Conservation (phyloP, 768 basidiomycete species). For the Russula vinacea region DNA sequence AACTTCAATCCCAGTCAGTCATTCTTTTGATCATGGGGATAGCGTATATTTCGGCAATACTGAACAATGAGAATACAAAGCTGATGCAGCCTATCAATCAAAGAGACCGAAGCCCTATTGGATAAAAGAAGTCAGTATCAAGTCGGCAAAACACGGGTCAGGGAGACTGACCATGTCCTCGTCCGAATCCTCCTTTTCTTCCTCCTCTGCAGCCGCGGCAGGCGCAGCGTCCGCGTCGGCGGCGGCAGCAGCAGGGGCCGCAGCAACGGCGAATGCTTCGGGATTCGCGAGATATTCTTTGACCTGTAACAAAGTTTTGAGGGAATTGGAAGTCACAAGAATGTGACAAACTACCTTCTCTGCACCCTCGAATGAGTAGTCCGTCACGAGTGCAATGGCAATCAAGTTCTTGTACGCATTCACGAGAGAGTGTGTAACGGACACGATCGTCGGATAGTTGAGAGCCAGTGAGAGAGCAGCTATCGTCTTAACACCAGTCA, state of each 20-base stretch:
- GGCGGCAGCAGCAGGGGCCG: conserved; percentile 55
- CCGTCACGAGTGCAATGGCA: conserved; percentile 82
- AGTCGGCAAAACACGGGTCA: background rate
- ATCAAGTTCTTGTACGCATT: conserved; percentile 99
- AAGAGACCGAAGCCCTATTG: conserved; percentile 89
- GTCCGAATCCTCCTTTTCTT: conserved; percentile 81
- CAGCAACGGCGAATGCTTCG: conserved; percentile 89
- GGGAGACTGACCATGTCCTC: conserved; percentile 74
- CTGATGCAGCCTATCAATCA: conserved; percentile 50
- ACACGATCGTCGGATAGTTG: conserved; percentile 94
- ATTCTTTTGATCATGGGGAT: background rate
- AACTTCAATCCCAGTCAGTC: background rate
- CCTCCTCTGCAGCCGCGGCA: conserved; percentile 62
- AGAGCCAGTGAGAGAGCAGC: conserved; percentile 94
- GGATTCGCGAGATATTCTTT: conserved; percentile 98
- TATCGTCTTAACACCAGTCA: conserved; percentile 91
- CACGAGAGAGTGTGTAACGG: conserved; percentile 91
- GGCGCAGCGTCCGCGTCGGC: conserved; percentile 51
- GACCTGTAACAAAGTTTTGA: conserved; percentile 50
- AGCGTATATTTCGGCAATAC: conserved; percentile 1
- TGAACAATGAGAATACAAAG: conserved; percentile 2
- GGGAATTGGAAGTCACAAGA: conserved; percentile 34
- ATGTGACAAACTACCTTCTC: conserved; percentile 66
- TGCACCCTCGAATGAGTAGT: conserved; percentile 90
- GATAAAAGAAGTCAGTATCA: conserved; percentile 17